Conservation (phyloP, 2,329 filamentous ascomycete species). For the Penicillium sp. region DNA sequence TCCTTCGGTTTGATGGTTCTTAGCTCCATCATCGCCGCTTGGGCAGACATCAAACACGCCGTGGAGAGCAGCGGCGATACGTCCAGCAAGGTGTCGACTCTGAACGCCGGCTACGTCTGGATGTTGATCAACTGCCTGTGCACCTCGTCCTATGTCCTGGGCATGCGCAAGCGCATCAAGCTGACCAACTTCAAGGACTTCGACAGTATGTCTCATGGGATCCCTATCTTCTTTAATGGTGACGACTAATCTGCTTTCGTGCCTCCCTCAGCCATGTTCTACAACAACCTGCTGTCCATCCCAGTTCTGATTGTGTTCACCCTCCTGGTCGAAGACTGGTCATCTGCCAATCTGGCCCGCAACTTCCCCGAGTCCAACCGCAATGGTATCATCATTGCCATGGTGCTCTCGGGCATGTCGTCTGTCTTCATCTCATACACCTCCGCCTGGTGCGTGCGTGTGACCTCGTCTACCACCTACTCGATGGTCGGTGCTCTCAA, state of each 20-base stretch:
- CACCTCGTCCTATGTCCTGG: conserved; percentile 81
- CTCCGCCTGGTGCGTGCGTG: conserved; percentile 96
- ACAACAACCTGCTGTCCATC: conserved; percentile 97
- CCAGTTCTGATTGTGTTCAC: conserved; percentile 83
- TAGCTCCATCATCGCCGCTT: conserved; percentile 90
- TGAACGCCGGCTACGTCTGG: conserved; percentile 96
- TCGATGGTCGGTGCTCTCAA: conserved; percentile 98
- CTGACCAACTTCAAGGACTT: conserved; percentile 99
- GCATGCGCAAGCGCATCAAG: conserved; percentile 98
- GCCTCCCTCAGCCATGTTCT: conserved; percentile 79
- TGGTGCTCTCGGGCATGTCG: conserved; percentile 89
- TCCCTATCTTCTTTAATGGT: not conserved
- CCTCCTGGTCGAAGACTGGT: conserved; percentile 88
- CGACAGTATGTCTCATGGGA: conserved; percentile 83
- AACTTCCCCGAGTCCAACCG: conserved; percentile 86
- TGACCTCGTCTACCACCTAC: conserved; percentile 96
- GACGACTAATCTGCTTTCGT: conserved; percentile 21
- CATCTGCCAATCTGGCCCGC: conserved; percentile 70
- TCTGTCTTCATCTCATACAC: conserved; percentile 99
- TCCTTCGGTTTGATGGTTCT: conserved; percentile 97
- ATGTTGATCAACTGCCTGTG: conserved; percentile 97
- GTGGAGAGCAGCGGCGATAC: conserved; percentile 65
- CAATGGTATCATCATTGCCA: conserved; percentile 76
- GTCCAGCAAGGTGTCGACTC: conserved; percentile 74
- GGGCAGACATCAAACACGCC: conserved; percentile 92